Base-by-base conservation (phyloP, 1,284 basidiomycete genomes). In the Cutaneotrichosporon dermatis region DNA sequence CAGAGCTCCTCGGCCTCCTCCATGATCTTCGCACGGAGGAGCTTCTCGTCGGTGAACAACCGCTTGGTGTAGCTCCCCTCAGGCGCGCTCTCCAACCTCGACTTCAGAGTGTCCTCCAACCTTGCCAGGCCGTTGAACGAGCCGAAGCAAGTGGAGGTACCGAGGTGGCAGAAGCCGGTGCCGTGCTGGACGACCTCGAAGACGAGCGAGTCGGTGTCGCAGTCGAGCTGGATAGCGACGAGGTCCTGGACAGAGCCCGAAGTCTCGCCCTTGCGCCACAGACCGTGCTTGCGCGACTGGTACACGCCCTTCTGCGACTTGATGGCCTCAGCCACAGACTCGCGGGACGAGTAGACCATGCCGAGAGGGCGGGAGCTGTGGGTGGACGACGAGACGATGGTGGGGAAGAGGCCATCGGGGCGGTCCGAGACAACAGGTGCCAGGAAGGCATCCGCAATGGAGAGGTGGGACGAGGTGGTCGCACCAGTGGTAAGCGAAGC, bases 1-100 rank as follows among this genome's bases (percentile, higher is more conserved):
- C 93, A 95, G 11, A 99, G 84, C 77, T 99, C 96, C 69, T 95
- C 91, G 0, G 96, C 96, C 77, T 99, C 96, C 77, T 99, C 96
- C 85, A 90, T 92, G 63, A 99, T 92, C 81, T 99, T 99, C 54
- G 93, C 88, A 54, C 83, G 84, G 48, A 99, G 82, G 16, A 99
- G 82, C 51, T 84, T 84, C 9, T 87, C 80, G 70, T 98, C 92
- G 58, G 84, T 83, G 77, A 99, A 98, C 33, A 99, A 79, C 49
- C 92, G 82, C 57, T 85, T 86, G 11, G 96, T 99, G 79, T 99
- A 99, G 7, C 90, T 93, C 1, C 91, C 94, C 63, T 88, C 85
- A 0, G 93, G 94, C 0, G 94, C 92, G 34, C 83, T 84, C 46
- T 80, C 79, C 54, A 89, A 80, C 48, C 96, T 85, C 4, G 87